Evolutionary conservation across 495 filamentous ascomycete genomes (phyloP).

Genomic region (Extremus antarcticus): DNA sequence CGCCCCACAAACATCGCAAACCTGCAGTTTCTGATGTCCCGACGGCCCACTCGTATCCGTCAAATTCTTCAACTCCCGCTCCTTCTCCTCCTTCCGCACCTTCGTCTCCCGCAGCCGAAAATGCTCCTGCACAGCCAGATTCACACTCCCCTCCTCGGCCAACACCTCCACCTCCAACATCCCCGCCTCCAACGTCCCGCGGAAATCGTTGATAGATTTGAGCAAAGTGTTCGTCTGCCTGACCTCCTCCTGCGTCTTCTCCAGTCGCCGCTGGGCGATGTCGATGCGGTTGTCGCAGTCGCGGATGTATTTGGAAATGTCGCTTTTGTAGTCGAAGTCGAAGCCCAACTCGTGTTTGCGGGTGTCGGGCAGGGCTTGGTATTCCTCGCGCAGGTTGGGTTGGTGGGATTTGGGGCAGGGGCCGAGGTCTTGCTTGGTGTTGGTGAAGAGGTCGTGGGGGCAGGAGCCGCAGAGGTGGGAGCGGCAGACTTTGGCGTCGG

Average conservation of each 20-base stretch:
- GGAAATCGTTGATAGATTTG: constrained; percentile 77
- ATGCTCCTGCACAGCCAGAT: constrained; percentile 71
- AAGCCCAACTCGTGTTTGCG: constrained; percentile 77
- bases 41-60: constrained; percentile 82
- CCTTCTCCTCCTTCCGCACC: constrained; percentile 69
- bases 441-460: constrained; percentile 98
- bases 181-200: constrained; percentile 67
- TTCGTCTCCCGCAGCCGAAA: constrained; percentile 72
- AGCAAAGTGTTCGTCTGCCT: constrained; percentile 89
- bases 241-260: constrained; percentile 98
- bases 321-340: constrained; percentile 90
- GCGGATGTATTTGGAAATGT: constrained; percentile 91
- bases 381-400: constrained; percentile 78
- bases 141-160: constrained; percentile 69
- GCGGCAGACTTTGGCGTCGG: constrained; percentile 88
- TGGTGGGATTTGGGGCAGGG: constrained; percentile 84
- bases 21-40: constrained; percentile 94
- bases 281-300: constrained; percentile 95
- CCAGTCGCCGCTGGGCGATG: constrained; percentile 73
- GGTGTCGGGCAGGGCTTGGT: constrained; percentile 52
- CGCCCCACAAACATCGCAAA: constrained; percentile 95
- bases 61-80: constrained; percentile 83
- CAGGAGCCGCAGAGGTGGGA: constrained; percentile 91
- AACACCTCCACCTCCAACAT: constrained; percentile 77
- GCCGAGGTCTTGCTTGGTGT: constrained; percentile 96